phyloP scores from a whole-genome alignment of 2,329 filamentous ascomycete genomes.

The Ophiobolus disseminans region DNA sequence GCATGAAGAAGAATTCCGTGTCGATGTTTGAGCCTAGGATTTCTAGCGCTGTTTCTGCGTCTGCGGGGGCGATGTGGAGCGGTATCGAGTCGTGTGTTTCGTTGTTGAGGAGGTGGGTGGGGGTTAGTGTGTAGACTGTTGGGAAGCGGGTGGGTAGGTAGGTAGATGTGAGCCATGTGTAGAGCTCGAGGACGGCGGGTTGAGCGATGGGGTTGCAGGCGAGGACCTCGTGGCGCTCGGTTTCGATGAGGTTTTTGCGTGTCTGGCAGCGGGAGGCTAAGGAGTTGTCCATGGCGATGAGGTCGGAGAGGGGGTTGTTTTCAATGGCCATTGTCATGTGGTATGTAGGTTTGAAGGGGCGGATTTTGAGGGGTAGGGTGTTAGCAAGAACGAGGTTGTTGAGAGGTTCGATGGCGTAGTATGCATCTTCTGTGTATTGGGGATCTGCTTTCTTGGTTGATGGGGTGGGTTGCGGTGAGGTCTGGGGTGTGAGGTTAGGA shows the following conservation, averaged over 20 bases:
- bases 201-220: slow-evolving; percentile 45
- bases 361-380: slow-evolving; percentile 60
- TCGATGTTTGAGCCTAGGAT: slow-evolving; percentile 63
- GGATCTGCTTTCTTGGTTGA: neutral
- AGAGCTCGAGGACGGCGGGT: slow-evolving; percentile 64
- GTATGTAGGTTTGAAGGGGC: slow-evolving; percentile 68
- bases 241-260: slow-evolving; percentile 56
- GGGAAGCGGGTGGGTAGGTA: slow-evolving; percentile 67
- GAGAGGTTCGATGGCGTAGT: slow-evolving; percentile 56
- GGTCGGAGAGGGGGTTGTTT: slow-evolving; percentile 59
- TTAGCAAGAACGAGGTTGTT: slow-evolving; percentile 59
- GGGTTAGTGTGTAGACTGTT: slow-evolving; percentile 56
- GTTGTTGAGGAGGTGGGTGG: slow-evolving; percentile 51
- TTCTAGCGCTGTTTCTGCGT: slow-evolving; percentile 53
- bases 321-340: slow-evolving; percentile 69
- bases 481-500: neutral
- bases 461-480: neutral
- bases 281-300: slow-evolving; percentile 66
- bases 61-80: slow-evolving; percentile 33
- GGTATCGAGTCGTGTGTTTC: slow-evolving; percentile 55
- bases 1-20: slow-evolving; percentile 66
- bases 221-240: slow-evolving; percentile 53
- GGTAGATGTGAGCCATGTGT: slow-evolving; percentile 59
- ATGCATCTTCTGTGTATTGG: slow-evolving; percentile 37
- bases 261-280: slow-evolving; percentile 61